Evolutionary conservation across 768 basidiomycete species (phyloP).

Genomic region (Boletus subparvulus): DNA sequence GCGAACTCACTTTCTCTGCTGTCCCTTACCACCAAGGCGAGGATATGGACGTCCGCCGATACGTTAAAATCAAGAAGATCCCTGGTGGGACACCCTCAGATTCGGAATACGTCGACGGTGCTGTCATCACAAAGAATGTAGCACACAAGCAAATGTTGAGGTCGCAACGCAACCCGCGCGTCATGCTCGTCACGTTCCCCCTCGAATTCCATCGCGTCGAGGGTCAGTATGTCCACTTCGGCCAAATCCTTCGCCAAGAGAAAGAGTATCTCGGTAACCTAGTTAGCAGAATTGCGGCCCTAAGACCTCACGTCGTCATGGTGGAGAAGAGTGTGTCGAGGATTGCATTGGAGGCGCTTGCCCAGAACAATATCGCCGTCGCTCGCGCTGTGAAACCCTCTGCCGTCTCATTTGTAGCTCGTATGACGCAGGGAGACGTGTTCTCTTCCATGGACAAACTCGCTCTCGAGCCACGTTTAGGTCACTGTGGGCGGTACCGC

Average conservation of each 20-base stretch:
- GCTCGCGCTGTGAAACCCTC: slow-evolving; percentile 86
- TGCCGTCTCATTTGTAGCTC: slow-evolving; percentile 83
- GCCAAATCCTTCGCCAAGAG: slow-evolving; percentile 87
- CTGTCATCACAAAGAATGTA: slow-evolving; percentile 96
- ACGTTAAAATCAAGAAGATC: slow-evolving; percentile 98
- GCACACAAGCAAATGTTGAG: slow-evolving; percentile 95
- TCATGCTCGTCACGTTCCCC: slow-evolving; percentile 96
- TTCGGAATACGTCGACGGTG: slow-evolving; percentile 96
- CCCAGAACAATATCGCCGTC: slow-evolving; percentile 83
- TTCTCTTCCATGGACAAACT: slow-evolving; percentile 95
- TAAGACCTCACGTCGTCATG: slow-evolving; percentile 89
- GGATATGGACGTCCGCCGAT: slow-evolving; percentile 91
- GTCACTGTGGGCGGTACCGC: slow-evolving; percentile 81
- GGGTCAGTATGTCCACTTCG: slow-evolving; percentile 91
- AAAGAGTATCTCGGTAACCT: slow-evolving; percentile 89
- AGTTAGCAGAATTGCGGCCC: slow-evolving; percentile 83
- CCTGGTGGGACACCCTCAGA: slow-evolving; percentile 90
- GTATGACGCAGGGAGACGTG: slow-evolving; percentile 93
- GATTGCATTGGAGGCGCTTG: slow-evolving; percentile 83
- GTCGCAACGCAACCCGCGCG: slow-evolving; percentile 76
- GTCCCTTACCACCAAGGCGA: slow-evolving; percentile 76
- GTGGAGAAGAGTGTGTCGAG: slow-evolving; percentile 91
- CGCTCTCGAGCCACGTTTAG: slow-evolving; percentile 83
- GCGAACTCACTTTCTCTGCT: slow-evolving; percentile 77
- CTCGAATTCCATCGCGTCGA: slow-evolving; percentile 91